A percentile compares a stretch with the other conserved stretches of the same genome.
Evolutionary conservation across 176 grass and related monocot species (phyloP).

Genomic region (Oryza meridionalis): DNA sequence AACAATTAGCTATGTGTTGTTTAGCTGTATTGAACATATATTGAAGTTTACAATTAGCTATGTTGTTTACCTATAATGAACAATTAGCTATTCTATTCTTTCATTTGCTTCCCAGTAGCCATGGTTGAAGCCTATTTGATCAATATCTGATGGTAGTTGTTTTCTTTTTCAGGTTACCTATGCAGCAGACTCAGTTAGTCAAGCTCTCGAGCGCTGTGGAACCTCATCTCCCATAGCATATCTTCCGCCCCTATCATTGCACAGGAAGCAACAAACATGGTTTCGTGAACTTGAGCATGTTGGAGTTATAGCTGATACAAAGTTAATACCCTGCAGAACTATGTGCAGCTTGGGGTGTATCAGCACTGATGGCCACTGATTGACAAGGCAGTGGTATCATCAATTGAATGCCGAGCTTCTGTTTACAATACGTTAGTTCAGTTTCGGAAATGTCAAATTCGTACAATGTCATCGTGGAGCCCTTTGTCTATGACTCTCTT

Average conservation of each 20-base stretch:
- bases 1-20: not conserved
- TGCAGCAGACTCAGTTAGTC: conserved; percentile 30
- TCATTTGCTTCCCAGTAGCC: not conserved
- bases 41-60: not conserved
- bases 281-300: conserved; percentile 29
- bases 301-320: conserved; percentile 37
- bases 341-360: not conserved
- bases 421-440: not conserved
- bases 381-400: not conserved
- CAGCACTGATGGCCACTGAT: not conserved
- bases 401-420: not conserved
- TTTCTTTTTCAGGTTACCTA: conserved; percentile 29
- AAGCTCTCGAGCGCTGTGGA: not conserved
- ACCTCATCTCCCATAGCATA: not conserved
- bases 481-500: not conserved
- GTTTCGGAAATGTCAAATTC: not conserved
- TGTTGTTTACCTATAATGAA: not conserved
- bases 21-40: not conserved
- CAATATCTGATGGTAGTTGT: not conserved
- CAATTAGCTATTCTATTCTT: not conserved
- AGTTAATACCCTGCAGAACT: conserved; percentile 15
- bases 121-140: not conserved
- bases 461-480: not conserved
- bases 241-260: not conserved
- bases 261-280: conserved; percentile 25